A percentile compares a stretch with the other conserved stretches of the same genome.
phyloP scores from a whole-genome alignment of 345 rosid species.

The Eucalyptus rudis region DNA sequence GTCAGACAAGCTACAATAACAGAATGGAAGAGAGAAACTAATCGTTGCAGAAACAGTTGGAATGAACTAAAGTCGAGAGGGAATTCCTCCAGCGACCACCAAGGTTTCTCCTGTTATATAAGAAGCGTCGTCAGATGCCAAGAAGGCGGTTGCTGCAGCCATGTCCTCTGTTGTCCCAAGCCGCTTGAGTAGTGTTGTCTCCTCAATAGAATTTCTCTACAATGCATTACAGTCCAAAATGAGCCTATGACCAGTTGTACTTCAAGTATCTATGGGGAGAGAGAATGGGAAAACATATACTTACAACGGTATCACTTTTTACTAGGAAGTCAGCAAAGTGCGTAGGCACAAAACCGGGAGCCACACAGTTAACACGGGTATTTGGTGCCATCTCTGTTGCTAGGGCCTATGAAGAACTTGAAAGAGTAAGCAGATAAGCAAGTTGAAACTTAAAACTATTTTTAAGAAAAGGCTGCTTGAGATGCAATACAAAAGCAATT shows the following conservation, averaged over 20 bases:
- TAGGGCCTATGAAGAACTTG: constrained; percentile 44
- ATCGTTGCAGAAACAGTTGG: background rate
- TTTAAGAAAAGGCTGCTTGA: background rate
- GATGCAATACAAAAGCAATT: background rate
- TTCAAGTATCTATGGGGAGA: background rate
- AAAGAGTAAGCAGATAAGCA: background rate
- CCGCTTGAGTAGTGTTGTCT: constrained; percentile 51
- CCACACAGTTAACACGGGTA: constrained; percentile 73
- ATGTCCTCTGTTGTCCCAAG: constrained; percentile 67
- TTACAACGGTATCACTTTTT: constrained; percentile 29
- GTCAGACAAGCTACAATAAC: background rate
- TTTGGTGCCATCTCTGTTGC: constrained; percentile 78
- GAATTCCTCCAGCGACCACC: constrained; percentile 75
- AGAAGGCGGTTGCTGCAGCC: constrained; percentile 68
- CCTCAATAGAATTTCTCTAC: constrained; percentile 40
- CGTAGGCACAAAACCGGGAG: constrained; percentile 93
- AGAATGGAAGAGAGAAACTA: background rate
- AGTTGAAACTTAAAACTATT: background rate
- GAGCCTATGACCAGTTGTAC: background rate
- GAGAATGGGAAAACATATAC: background rate
- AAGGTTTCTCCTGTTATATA: constrained; percentile 73
- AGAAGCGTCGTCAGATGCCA: constrained; percentile 72
- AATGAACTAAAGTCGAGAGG: constrained; percentile 49
- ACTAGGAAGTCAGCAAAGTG: constrained; percentile 55
- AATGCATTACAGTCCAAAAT: background rate